Evolutionary conservation across 2,329 filamentous ascomycete genomes (phyloP).

Genomic region (Fusarium caatingaense): DNA sequence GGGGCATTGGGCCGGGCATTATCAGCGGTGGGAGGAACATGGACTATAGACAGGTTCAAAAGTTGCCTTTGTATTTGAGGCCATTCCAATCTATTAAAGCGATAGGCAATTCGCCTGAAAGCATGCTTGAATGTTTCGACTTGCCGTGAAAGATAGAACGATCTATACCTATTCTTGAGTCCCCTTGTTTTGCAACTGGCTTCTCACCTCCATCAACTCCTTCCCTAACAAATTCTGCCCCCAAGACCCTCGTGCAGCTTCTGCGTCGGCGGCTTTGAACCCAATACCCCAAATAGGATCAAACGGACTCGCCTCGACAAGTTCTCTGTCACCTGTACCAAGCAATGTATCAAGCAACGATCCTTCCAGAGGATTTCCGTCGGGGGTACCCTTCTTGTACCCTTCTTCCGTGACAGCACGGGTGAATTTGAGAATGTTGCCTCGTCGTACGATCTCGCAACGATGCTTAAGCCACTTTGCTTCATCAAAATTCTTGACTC

Average conservation of each 20-base stretch:
- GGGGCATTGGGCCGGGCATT: slow-evolving; percentile 31
- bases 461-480: slow-evolving; percentile 64
- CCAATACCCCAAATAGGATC: slow-evolving; percentile 77
- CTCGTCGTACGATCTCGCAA: slow-evolving; percentile 65
- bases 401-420: slow-evolving; percentile 50
- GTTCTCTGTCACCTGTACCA: slow-evolving; percentile 67
- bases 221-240: slow-evolving; percentile 73
- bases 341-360: slow-evolving; percentile 63
- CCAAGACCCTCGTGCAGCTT: slow-evolving; percentile 62
- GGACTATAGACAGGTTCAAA: slow-evolving; percentile 39
- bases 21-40: slow-evolving; percentile 22
- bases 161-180: neutral
- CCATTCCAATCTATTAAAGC: slow-evolving; percentile 22
- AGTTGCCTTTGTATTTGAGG: slow-evolving; percentile 32
- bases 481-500: slow-evolving; percentile 64
- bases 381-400: slow-evolving; percentile 40
- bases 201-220: slow-evolving; percentile 69
- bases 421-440: slow-evolving; percentile 70
- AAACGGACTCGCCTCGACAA: slow-evolving; percentile 71
- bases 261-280: slow-evolving; percentile 63
- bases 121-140: neutral
- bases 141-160: neutral
- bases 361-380: slow-evolving; percentile 48
- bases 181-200: slow-evolving; percentile 59
- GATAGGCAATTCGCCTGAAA: slow-evolving; percentile 13